Percentiles rank a stretch among this genome's conserved stretches.
phyloP scores from a whole-genome alignment of 495 filamentous ascomycete species.

The Aspergillus funiculosus region DNA sequence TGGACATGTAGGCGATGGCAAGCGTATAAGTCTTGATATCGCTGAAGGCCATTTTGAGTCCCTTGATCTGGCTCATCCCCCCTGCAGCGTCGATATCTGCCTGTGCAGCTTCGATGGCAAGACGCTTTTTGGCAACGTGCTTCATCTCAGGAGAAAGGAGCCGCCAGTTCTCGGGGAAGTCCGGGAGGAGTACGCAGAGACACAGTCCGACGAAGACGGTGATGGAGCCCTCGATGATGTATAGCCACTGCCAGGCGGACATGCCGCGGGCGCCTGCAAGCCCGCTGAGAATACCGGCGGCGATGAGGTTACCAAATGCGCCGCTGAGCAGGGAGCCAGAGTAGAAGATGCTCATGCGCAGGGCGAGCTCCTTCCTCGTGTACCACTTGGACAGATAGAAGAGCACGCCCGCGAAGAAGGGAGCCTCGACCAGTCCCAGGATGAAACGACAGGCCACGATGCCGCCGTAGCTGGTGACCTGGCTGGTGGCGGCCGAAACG shows the following conservation, averaged over 20 bases:
- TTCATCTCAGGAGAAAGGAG: slow-evolving; percentile 43
- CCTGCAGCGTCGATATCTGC: slow-evolving; percentile 46
- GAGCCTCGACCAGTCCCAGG: slow-evolving; percentile 48
- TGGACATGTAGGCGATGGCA: slow-evolving; percentile 46
- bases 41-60: slow-evolving; percentile 46
- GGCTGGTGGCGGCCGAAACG: slow-evolving; percentile 47
- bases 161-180: slow-evolving; percentile 47
- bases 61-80: slow-evolving; percentile 42
- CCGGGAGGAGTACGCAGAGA: slow-evolving; percentile 40
- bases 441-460: slow-evolving; percentile 52
- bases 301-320: slow-evolving; percentile 60
- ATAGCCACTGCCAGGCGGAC: slow-evolving; percentile 49
- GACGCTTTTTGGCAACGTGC: slow-evolving; percentile 44
- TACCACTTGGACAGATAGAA: slow-evolving; percentile 59
- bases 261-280: slow-evolving; percentile 38
- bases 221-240: slow-evolving; percentile 45
- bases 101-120: slow-evolving; percentile 43
- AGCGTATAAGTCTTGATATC: slow-evolving; percentile 49
- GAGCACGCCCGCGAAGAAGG: slow-evolving; percentile 46
- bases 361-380: slow-evolving; percentile 50
- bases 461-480: slow-evolving; percentile 46
- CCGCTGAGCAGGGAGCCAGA: slow-evolving; percentile 57
- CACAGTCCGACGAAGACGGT: slow-evolving; percentile 38
- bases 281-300: slow-evolving; percentile 46
- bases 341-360: slow-evolving; percentile 61